Conservation (phyloP, 495 filamentous ascomycete species). For the Schizothecium vesticola region DNA sequence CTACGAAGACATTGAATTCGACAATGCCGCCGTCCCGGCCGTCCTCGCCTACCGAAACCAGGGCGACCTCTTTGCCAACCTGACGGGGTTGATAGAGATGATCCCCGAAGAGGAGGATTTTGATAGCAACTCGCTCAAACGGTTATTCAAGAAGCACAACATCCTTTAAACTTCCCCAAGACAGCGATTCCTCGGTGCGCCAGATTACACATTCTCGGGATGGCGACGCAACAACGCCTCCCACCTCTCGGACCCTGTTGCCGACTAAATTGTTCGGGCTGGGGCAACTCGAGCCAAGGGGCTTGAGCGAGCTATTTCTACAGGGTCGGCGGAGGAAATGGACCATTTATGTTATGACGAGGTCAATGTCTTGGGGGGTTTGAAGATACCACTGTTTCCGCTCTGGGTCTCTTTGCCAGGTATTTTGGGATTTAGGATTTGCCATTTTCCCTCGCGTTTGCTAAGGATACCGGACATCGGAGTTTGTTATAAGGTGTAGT, state of each 20-base stretch:
- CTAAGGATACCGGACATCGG: neutral
- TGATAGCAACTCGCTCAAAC: constrained; percentile 44
- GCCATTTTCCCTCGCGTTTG: neutral
- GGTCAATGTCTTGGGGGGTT: constrained; percentile 4
- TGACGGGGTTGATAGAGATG: constrained; percentile 80
- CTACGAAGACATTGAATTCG: constrained; percentile 91
- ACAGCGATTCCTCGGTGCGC: neutral
- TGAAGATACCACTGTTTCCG: constrained; percentile 8
- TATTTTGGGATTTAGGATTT: neutral
- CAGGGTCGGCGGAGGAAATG: neutral
- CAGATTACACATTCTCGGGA: neutral
- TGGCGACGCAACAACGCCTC: neutral
- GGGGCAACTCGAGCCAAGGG: neutral
- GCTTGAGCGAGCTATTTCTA: neutral
- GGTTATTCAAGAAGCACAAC: constrained; percentile 41
- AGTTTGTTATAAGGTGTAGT: neutral
- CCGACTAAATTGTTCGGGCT: neutral
- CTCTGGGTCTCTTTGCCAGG: neutral
- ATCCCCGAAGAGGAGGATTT: constrained; percentile 63
- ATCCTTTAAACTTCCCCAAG: constrained; percentile 32
- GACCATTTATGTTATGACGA: constrained; percentile 1
- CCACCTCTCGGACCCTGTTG: neutral
- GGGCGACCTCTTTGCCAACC: constrained; percentile 84
- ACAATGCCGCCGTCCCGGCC: constrained; percentile 81
- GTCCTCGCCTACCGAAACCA: constrained; percentile 78